Percentiles rank a stretch among this genome's conserved stretches.
Conservation (phyloP, 257 asterid genomes). For the Ilex asprella region DNA sequence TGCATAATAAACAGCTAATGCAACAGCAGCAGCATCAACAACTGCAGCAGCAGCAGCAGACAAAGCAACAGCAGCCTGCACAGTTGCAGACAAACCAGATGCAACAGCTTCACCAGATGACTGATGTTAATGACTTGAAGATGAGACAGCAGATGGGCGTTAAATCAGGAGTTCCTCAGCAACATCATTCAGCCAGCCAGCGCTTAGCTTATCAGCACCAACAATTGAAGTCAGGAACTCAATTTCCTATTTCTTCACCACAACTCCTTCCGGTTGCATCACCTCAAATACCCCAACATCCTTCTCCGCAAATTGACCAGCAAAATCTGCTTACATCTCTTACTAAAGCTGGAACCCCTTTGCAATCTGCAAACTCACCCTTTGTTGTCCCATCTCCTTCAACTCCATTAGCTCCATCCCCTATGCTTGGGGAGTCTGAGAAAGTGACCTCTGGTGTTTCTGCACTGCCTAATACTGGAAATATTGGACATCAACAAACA, state of each 20-base stretch:
- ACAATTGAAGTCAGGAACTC: conserved; percentile 54
- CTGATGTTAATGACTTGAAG: conserved; percentile 68
- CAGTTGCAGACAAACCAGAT: conserved; percentile 58
- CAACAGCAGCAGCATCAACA: conserved; percentile 45
- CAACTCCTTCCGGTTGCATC: conserved; percentile 72
- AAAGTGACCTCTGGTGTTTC: conserved; percentile 55
- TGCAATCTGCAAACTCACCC: conserved; percentile 82
- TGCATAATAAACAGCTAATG: conserved; percentile 56
- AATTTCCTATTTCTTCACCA: conserved; percentile 66
- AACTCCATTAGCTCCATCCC: conserved; percentile 89
- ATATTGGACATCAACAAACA: conserved; percentile 42
- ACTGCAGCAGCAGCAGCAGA: conserved; percentile 30
- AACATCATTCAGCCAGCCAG: conserved; percentile 56
- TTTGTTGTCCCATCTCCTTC: conserved; percentile 83
- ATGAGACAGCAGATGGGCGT: conserved; percentile 75
- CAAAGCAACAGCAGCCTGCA: conserved; percentile 50
- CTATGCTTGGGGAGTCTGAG: conserved; percentile 84
- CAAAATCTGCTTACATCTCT: conserved; percentile 55
- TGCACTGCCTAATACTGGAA: conserved; percentile 59
- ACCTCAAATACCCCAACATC: conserved; percentile 73
- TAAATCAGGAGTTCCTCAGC: conserved; percentile 66
- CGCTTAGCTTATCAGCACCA: conserved; percentile 66
- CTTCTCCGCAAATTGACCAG: conserved; percentile 86
- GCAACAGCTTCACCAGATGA: conserved; percentile 62
- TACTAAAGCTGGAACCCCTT: conserved; percentile 71